phyloP scores from a whole-genome alignment of 805 yeast species.

The Pichia cephalocereana region DNA sequence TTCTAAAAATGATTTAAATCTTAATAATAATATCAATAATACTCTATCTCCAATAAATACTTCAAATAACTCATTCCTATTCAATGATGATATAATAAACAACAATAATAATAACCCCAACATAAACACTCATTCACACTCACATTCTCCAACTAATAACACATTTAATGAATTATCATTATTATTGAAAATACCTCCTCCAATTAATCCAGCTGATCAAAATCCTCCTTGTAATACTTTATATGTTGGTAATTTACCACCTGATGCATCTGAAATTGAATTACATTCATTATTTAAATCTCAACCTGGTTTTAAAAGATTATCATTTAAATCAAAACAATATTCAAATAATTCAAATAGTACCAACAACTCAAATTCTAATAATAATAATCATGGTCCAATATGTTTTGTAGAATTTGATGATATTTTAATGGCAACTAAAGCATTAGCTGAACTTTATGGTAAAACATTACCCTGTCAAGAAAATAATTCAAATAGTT shows the following conservation, averaged over 20 bases:
- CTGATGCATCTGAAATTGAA: slow-evolving; percentile 93
- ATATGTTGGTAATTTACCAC: slow-evolving; percentile 95
- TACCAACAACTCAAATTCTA: no score
- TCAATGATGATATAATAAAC: not conserved
- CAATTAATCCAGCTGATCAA: slow-evolving; percentile 97
- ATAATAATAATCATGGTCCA: slow-evolving; percentile 58
- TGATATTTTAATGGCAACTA: slow-evolving; percentile 86
- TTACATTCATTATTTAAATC: slow-evolving; percentile 77
- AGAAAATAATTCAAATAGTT: slow-evolving; percentile 31
- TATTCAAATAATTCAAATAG: not conserved
- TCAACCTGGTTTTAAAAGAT: slow-evolving; percentile 86
- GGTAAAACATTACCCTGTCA: slow-evolving; percentile 86
- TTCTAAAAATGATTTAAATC: not conserved
- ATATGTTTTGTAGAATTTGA: slow-evolving; percentile 99
- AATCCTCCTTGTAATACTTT: slow-evolving; percentile 97
- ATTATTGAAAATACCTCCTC: slow-evolving; percentile 76
- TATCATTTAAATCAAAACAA: slow-evolving; percentile 78
- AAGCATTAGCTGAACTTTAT: slow-evolving; percentile 87
- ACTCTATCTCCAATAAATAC: no score
- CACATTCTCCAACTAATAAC: not conserved
- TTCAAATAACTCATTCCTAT: not conserved
- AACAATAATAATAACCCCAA: no score
- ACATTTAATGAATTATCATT: slow-evolving; percentile 45
- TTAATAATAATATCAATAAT: no score
- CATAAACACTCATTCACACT: no score